Conservation (phyloP, 148 eudicot genomes). For the Selenicereus undatus region DNA sequence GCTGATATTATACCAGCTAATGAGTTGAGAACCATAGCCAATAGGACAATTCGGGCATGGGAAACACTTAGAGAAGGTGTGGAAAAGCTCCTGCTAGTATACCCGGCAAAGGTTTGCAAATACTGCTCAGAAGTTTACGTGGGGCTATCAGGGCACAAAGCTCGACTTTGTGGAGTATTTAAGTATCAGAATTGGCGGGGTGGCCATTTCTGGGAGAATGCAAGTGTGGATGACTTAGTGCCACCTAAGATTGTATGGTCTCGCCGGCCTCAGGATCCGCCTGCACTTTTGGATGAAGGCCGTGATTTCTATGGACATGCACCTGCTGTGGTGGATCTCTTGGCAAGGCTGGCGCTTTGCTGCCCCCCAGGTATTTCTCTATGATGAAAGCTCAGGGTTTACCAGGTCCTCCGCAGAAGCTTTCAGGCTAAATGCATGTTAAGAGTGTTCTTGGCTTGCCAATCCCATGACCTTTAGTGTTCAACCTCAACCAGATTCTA, state of each 20-base stretch:
- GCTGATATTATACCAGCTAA: conserved; percentile 36
- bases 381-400: conserved; percentile 85
- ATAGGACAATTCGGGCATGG: conserved; percentile 66
- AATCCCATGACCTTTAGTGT: background rate
- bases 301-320: conserved; percentile 82
- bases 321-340: conserved; percentile 89
- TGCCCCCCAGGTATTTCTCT: conserved; percentile 53
- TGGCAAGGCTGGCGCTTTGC: conserved; percentile 54
- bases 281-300: conserved; percentile 50
- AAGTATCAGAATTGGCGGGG: conserved; percentile 77
- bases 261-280: conserved; percentile 79
- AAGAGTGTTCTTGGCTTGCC: conserved; percentile 4
- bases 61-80: conserved; percentile 65
- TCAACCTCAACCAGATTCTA: background rate
- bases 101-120: conserved; percentile 71
- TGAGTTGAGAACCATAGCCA: conserved; percentile 40
- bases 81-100: conserved; percentile 55
- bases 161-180: conserved; percentile 87
- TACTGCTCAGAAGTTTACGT: conserved; percentile 87
- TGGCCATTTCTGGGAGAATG: conserved; percentile 75
- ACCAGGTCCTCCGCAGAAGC: conserved; percentile 20
- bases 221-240: conserved; percentile 73
- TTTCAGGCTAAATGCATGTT: conserved; percentile 15
- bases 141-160: conserved; percentile 93
- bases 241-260: conserved; percentile 72